Conservation (phyloP, 805 yeast genomes). For the Pichia gijzeniarum region DNA sequence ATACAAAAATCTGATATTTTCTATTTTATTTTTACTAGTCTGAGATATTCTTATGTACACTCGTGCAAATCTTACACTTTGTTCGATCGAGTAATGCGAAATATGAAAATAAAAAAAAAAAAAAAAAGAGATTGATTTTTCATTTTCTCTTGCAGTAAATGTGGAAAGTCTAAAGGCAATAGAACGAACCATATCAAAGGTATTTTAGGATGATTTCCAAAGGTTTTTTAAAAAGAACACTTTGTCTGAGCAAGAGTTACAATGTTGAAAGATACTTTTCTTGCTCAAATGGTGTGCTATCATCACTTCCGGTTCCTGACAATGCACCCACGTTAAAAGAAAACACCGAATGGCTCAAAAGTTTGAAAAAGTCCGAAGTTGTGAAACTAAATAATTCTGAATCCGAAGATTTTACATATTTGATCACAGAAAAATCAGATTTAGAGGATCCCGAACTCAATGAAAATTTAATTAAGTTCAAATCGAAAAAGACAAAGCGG, state of each 20-base stretch:
- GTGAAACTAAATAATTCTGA: neutral
- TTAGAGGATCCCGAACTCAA: slow-evolving; percentile 19
- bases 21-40: no score
- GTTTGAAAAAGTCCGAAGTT: slow-evolving; percentile 9
- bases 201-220: neutral
- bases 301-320: slow-evolving; percentile 24
- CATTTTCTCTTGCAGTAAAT: no score
- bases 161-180: no score
- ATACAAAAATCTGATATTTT: no score
- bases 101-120: no score
- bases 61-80: no score
- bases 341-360: slow-evolving; percentile 28
- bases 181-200: neutral
- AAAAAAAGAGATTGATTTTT: no score
- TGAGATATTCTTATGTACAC: no score
- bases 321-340: slow-evolving; percentile 32
- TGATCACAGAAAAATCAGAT: slow-evolving; percentile 15
- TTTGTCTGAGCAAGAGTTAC: no score
- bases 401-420: slow-evolving; percentile 16
- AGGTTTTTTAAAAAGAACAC: no score
- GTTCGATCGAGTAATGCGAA: no score
- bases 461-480: slow-evolving; percentile 11
- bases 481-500: slow-evolving; percentile 11
- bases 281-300: neutral
- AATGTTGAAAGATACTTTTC: neutral